Percentiles rank a stretch among this genome's conserved stretches.
Conservation (phyloP, 2,329 filamentous ascomycete species). For the Apiospora arundinis region DNA sequence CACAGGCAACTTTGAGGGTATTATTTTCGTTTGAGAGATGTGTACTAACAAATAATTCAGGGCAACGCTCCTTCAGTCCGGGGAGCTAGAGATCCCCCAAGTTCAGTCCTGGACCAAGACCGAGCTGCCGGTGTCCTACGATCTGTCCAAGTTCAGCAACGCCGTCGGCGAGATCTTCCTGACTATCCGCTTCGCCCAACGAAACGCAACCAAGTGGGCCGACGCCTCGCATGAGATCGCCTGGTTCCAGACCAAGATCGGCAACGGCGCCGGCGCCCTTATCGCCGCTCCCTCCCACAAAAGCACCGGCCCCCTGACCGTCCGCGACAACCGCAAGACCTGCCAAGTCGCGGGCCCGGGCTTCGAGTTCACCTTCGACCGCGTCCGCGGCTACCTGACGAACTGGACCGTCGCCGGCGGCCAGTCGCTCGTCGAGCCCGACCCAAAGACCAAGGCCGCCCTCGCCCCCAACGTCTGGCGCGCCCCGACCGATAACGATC, state of each 20-base stretch:
- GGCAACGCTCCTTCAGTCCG: slow-evolving; percentile 40
- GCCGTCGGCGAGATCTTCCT: slow-evolving; percentile 49
- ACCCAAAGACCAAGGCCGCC: slow-evolving; percentile 44
- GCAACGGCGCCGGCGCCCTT: slow-evolving; percentile 26
- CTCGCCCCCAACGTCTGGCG: slow-evolving; percentile 64
- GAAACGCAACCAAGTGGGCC: slow-evolving; percentile 56
- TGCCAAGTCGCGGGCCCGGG: slow-evolving; percentile 39
- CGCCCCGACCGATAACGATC: slow-evolving; percentile 70
- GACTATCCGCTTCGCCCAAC: slow-evolving; percentile 51
- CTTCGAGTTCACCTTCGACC: slow-evolving; percentile 53
- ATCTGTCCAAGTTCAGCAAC: slow-evolving; percentile 36
- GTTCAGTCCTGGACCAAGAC: slow-evolving; percentile 46
- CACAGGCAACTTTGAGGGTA: slow-evolving; percentile 20
- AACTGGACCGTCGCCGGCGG: slow-evolving; percentile 46
- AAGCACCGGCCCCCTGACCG: slow-evolving; percentile 26
- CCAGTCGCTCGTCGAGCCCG: slow-evolving; percentile 41
- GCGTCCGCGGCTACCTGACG: slow-evolving; percentile 49
- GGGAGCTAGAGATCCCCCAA: slow-evolving; percentile 47
- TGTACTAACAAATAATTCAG: slow-evolving; percentile 28
- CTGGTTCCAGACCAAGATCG: slow-evolving; percentile 56
- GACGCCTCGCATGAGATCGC: slow-evolving; percentile 59
- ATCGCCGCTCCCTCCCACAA: slow-evolving; percentile 25
- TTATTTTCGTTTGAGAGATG: background rate
- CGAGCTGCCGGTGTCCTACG: slow-evolving; percentile 42
- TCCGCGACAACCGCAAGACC: slow-evolving; percentile 34